phyloP scores from a whole-genome alignment of 108 stramenopile genomes.

The Stephanodiscus minutulus region DNA sequence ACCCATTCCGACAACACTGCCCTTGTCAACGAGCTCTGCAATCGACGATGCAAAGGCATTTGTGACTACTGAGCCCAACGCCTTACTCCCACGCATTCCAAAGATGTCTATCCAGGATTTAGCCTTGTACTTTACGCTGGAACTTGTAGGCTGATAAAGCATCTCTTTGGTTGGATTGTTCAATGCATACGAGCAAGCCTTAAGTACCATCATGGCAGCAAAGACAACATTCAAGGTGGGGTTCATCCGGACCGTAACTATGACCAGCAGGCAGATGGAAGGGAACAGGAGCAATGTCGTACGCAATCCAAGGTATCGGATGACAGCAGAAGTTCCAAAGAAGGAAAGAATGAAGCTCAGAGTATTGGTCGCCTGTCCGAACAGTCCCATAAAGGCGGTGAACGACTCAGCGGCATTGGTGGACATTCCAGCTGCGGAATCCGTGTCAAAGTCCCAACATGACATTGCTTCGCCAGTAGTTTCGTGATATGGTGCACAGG shows the following conservation, averaged over 20 bases:
- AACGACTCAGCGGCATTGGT: slow-evolving; percentile 80
- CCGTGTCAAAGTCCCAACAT: slow-evolving; percentile 70
- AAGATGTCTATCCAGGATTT: slow-evolving; percentile 99
- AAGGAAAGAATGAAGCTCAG: slow-evolving; percentile 92
- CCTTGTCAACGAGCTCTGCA: slow-evolving; percentile 80
- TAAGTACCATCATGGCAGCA: slow-evolving; percentile 95
- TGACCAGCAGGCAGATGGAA: slow-evolving; percentile 78
- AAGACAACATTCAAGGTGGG: slow-evolving; percentile 93
- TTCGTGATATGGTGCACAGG: slow-evolving; percentile 57
- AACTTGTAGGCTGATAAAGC: slow-evolving; percentile 94
- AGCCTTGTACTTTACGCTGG: slow-evolving; percentile 95
- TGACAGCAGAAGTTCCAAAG: slow-evolving; percentile 93
- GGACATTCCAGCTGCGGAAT: slow-evolving; percentile 73
- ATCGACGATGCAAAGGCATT: slow-evolving; percentile 91
- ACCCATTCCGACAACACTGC: slow-evolving; percentile 87
- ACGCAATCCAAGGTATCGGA: slow-evolving; percentile 92
- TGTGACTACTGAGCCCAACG: slow-evolving; percentile 93
- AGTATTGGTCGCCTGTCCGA: slow-evolving; percentile 95
- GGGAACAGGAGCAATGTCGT: slow-evolving; percentile 93
- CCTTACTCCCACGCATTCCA: slow-evolving; percentile 94
- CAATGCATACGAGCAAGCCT: slow-evolving; percentile 93
- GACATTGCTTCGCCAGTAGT: slow-evolving; percentile 57
- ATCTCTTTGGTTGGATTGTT: slow-evolving; percentile 99
- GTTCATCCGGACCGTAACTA: slow-evolving; percentile 80
- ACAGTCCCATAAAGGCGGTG: slow-evolving; percentile 94